These are phyloP conservation scores for Trichoderma koningii DNA, from an alignment of 2,329 filamentous ascomycete genomes.

Conservation along the genomic window DNA sequence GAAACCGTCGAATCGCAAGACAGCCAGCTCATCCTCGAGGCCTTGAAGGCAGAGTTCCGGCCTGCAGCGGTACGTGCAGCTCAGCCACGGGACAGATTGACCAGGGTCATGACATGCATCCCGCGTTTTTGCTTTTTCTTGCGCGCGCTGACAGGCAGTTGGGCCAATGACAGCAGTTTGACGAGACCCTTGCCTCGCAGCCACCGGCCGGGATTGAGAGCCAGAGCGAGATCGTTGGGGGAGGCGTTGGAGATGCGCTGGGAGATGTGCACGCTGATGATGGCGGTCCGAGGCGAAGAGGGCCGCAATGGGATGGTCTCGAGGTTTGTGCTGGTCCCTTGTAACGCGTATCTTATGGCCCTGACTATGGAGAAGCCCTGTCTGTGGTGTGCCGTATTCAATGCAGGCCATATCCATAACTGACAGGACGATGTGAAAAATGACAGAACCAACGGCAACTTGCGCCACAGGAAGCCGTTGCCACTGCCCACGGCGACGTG, in stretches of 20 bases:
- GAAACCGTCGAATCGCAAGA: slow-evolving; percentile 47
- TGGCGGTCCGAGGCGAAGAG: not conserved
- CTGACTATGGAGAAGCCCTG: not conserved
- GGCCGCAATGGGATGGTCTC: not conserved
- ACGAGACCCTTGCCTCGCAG: slow-evolving; percentile 14
- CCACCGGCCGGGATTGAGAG: slow-evolving; percentile 9
- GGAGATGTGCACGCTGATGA: not conserved
- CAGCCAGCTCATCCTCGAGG: slow-evolving; percentile 47
- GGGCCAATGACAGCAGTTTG: slow-evolving; percentile 19
- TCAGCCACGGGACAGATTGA: not conserved
- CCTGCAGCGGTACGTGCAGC: slow-evolving; percentile 31
- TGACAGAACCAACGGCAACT: slow-evolving; percentile 1
- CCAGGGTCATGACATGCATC: slow-evolving; percentile 20
- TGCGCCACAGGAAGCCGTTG: slow-evolving; percentile 16
- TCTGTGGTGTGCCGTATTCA: not conserved
- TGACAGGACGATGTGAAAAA: not conserved
- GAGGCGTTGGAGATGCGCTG: not conserved
- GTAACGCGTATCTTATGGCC: not conserved
- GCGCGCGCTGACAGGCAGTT: not conserved
- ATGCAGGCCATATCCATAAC: not conserved
- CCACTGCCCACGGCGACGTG: slow-evolving; percentile 16
- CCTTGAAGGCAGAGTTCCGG: slow-evolving; percentile 44
- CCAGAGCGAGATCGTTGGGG: not conserved
- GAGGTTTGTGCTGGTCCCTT: slow-evolving; percentile 13
- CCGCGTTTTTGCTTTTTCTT: not conserved